Evolutionary conservation across 139 green algal genomes (phyloP).

Genomic region (Pleodorina starrii): DNA sequence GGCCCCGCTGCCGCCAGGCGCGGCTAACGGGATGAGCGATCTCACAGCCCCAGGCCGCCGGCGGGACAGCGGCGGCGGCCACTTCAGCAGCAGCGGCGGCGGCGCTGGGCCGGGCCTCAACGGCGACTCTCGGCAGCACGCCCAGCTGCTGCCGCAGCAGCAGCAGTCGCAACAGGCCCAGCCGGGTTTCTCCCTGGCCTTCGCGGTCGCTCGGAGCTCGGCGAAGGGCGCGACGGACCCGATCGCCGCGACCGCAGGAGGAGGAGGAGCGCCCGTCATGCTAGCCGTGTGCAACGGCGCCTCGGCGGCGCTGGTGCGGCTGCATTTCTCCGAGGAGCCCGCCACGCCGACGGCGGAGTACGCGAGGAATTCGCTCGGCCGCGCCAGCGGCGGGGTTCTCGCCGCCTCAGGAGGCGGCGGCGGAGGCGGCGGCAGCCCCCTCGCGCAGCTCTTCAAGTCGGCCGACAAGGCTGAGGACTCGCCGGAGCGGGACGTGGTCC

Average conservation of each 20-base stretch:
- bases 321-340: not conserved
- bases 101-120: not conserved
- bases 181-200: slow-evolving; percentile 4
- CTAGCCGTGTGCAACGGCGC: slow-evolving; percentile 36
- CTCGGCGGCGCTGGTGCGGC: not conserved
- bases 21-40: not conserved
- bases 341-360: not conserved
- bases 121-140: not conserved
- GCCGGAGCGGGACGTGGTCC: slow-evolving; percentile 10
- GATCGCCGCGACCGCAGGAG: not conserved
- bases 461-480: not conserved
- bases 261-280: too few relatives aligned
- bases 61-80: not conserved
- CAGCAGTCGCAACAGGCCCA: not conserved
- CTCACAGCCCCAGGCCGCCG: not conserved
- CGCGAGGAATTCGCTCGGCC: not conserved
- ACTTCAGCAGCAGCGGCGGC: not conserved
- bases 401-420: too few relatives aligned
- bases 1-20: not conserved
- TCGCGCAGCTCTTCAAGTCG: not conserved
- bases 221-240: not conserved
- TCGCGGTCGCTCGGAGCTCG: not conserved
- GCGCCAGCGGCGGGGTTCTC: not conserved
- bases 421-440: too few relatives aligned
- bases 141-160: not conserved